Evolutionary conservation across 306 rosid species (phyloP).

Genomic region (Dryas alaskensis): DNA sequence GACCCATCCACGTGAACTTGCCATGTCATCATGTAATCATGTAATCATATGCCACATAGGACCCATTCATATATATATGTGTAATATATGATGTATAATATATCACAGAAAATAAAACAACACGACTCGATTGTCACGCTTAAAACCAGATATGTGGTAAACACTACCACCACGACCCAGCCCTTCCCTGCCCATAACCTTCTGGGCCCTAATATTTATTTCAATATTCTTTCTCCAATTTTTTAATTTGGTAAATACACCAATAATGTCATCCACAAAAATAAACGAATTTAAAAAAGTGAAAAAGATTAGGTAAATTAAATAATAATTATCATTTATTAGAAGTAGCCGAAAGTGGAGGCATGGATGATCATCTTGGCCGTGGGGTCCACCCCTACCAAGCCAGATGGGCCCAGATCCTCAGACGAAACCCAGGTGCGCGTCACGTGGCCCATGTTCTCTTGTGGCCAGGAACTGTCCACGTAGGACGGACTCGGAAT

Average conservation of each 20-base stretch:
- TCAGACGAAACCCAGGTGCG: constrained; percentile 18
- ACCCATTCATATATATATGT: too few species aligned
- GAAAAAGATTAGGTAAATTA: background rate
- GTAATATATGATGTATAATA: too few species aligned
- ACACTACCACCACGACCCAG: background rate
- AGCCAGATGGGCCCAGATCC: background rate
- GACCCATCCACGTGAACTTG: constrained; percentile 17
- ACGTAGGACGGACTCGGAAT: constrained; percentile 31
- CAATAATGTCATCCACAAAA: background rate
- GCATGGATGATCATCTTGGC: background rate
- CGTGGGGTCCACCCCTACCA: background rate
- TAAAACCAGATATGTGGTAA: too few species aligned
- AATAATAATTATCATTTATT: background rate
- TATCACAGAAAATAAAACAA: too few species aligned
- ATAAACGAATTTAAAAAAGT: background rate
- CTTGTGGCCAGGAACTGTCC: constrained; percentile 23
- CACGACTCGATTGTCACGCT: too few species aligned
- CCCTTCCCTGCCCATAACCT: constrained; percentile 4
- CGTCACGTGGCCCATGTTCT: constrained; percentile 38
- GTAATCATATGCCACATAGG: too few species aligned
- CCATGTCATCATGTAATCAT: constrained; percentile 14
- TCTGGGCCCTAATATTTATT: background rate
- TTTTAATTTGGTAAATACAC: background rate
- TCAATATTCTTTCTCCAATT: background rate
- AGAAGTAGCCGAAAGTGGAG: constrained; percentile 7